A percentile compares a stretch with the other conserved stretches of the same genome.
Conservation (phyloP, 2,329 filamentous ascomycete genomes). For the Fragosphaeria purpurea region DNA sequence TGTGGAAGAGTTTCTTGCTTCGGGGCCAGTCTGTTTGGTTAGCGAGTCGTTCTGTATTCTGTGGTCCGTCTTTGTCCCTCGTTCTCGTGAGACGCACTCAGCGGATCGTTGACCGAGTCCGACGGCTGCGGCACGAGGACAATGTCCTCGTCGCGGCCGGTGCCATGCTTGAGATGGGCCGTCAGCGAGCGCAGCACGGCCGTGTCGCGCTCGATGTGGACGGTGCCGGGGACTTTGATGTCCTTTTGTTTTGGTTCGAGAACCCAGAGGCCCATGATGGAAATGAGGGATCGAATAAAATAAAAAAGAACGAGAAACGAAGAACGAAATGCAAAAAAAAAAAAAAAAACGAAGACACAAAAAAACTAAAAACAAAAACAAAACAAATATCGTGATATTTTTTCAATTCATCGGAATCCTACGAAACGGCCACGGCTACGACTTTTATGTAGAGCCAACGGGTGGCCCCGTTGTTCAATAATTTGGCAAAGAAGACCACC, state of each 20-base stretch:
- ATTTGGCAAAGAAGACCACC: too few relatives aligned
- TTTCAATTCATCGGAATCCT: too few relatives aligned
- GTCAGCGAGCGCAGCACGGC: slow-evolving; percentile 2
- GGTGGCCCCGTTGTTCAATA: too few relatives aligned
- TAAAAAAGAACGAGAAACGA: too few relatives aligned
- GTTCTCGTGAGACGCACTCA: slow-evolving; percentile 9
- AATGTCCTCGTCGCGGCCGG: slow-evolving; percentile 24
- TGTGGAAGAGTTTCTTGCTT: slow-evolving; percentile 4
- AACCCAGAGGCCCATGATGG: slow-evolving; percentile 10
- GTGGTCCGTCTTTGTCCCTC: too few relatives aligned
- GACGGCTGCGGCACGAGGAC: slow-evolving; percentile 27
- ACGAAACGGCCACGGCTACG: too few relatives aligned
- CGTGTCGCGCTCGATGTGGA: slow-evolving; percentile 9
- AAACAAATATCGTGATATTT: too few relatives aligned
- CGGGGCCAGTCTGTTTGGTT: slow-evolving; percentile 1
- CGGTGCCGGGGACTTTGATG: slow-evolving; percentile 10
- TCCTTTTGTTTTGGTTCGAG: slow-evolving; percentile 5
- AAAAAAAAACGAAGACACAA: too few relatives aligned
- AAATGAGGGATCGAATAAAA: not conserved
- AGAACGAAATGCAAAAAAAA: too few relatives aligned
- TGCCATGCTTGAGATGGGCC: slow-evolving; percentile 2
- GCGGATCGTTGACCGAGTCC: slow-evolving; percentile 26
- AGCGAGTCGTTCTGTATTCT: too few relatives aligned
- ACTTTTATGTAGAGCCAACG: too few relatives aligned
- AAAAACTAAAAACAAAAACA: too few relatives aligned